phyloP scores from a whole-genome alignment of 495 filamentous ascomycete species.

The Aspergillus cristatus region DNA sequence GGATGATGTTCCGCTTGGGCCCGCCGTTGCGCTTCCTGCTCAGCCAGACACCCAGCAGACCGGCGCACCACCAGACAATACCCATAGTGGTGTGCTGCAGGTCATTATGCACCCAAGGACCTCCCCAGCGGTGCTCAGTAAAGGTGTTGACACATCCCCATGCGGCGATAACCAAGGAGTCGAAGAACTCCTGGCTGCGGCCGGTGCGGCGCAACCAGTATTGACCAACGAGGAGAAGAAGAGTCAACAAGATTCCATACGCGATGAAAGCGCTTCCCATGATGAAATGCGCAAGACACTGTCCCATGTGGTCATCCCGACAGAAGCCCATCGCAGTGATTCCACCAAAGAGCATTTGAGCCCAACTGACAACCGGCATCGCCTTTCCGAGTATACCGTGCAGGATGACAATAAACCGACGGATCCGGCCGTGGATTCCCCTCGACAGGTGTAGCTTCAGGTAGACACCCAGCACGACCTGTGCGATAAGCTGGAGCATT shows the following conservation, averaged over 20 bases:
- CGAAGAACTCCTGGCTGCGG: slow-evolving; percentile 94
- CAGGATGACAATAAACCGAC: slow-evolving; percentile 56
- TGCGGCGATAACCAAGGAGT: slow-evolving; percentile 77
- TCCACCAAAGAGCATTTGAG: slow-evolving; percentile 94
- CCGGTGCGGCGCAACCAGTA: slow-evolving; percentile 76
- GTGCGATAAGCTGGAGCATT: slow-evolving; percentile 66
- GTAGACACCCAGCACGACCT: slow-evolving; percentile 77
- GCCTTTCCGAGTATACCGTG: slow-evolving; percentile 80
- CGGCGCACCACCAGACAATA: slow-evolving; percentile 93
- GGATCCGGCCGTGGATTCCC: slow-evolving; percentile 70
- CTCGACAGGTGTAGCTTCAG: slow-evolving; percentile 80
- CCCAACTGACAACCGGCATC: slow-evolving; percentile 81
- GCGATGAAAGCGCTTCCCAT: slow-evolving; percentile 97
- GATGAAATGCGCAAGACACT: slow-evolving; percentile 95
- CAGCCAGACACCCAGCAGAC: slow-evolving; percentile 85
- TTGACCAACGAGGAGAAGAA: slow-evolving; percentile 83
- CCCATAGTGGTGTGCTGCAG: slow-evolving; percentile 97
- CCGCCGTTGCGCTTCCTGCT: slow-evolving; percentile 71
- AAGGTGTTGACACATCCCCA: slow-evolving; percentile 99
- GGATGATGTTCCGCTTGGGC: slow-evolving; percentile 87
- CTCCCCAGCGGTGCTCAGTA: slow-evolving; percentile 93
- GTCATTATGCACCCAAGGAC: slow-evolving; percentile 85
- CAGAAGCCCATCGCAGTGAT: slow-evolving; percentile 94
- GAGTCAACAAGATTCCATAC: slow-evolving; percentile 81
- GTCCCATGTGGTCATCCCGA: slow-evolving; percentile 79